These are phyloP conservation scores for Quercus ilex DNA, from an alignment of 306 rosid genomes.

Conservation along the genomic window DNA sequence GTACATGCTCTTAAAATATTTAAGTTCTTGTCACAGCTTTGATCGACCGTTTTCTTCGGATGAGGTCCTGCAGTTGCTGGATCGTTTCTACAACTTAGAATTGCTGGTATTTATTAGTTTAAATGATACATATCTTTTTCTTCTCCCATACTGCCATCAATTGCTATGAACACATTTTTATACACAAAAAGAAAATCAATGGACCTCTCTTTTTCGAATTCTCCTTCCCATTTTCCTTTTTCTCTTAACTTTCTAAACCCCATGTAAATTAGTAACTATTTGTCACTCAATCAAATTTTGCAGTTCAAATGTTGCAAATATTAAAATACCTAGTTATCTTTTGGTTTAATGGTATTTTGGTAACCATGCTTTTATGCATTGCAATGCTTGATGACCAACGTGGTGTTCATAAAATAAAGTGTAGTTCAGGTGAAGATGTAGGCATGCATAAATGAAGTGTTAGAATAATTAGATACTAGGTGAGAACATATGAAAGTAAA, in stretches of 20 bases:
- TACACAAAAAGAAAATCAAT: not conserved
- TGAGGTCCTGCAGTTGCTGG: conserved; percentile 88
- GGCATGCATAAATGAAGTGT: not conserved
- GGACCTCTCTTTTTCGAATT: not conserved
- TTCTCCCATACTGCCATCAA: not conserved
- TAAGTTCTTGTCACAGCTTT: conserved; percentile 50
- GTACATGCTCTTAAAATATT: conserved; percentile 10
- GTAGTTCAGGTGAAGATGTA: not conserved
- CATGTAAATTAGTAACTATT: not conserved
- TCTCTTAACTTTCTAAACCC: not conserved
- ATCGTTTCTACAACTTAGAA: conserved; percentile 93
- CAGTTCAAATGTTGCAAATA: not conserved
- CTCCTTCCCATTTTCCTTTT: not conserved
- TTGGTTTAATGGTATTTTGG: not conserved
- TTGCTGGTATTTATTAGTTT: conserved; percentile 62
- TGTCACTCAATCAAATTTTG: not conserved
- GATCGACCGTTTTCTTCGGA: conserved; percentile 79
- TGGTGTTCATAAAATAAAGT: not conserved
- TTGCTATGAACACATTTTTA: not conserved
- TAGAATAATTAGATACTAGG: not conserved
- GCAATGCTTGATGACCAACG: not conserved
- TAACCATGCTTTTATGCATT: not conserved
- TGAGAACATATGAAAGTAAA: not conserved
- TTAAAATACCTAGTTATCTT: not conserved
- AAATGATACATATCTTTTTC: not conserved